phyloP scores from a whole-genome alignment of 2,329 filamentous ascomycete species.

The Albophoma yamanashiensis region DNA sequence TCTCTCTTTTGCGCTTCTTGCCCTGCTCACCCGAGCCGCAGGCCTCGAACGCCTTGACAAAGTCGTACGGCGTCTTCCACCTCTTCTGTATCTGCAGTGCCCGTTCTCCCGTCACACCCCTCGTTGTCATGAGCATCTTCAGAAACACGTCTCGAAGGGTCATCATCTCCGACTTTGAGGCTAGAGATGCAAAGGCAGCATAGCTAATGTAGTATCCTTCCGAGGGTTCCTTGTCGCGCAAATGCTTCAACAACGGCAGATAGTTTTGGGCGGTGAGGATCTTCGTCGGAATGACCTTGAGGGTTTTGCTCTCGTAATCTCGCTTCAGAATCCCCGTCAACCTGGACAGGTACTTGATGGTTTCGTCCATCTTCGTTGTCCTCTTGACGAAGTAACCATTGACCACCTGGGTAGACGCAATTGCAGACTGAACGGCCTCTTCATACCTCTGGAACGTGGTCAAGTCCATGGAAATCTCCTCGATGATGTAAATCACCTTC shows the following conservation, averaged over 20 bases:
- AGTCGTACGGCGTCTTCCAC: constrained; percentile 65
- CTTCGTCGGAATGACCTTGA: constrained; percentile 56
- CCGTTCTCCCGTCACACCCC: constrained; percentile 65
- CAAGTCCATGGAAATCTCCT: constrained; percentile 55
- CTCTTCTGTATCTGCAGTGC: constrained; percentile 67
- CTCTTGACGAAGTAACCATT: constrained; percentile 71
- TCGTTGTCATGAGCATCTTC: constrained; percentile 79
- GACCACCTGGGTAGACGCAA: constrained; percentile 67
- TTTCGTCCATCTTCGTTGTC: constrained; percentile 66
- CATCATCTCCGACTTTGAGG: constrained; percentile 64
- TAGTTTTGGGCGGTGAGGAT: constrained; percentile 56
- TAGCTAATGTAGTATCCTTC: constrained; percentile 55
- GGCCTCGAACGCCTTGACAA: constrained; percentile 58
- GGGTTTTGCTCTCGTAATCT: constrained; percentile 47
- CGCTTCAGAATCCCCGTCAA: constrained; percentile 60
- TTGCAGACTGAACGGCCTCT: constrained; percentile 60
- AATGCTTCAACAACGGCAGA: constrained; percentile 47
- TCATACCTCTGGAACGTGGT: constrained; percentile 45
- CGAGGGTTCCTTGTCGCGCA: constrained; percentile 40
- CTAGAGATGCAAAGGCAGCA: constrained; percentile 58
- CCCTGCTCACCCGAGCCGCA: constrained; percentile 38
- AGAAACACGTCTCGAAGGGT: constrained; percentile 66
- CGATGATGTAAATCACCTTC: constrained; percentile 69
- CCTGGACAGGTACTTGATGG: constrained; percentile 61
- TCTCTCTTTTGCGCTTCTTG: constrained; percentile 44